Percentiles rank a stretch among this genome's conserved stretches.
phyloP scores from a whole-genome alignment of 2,329 filamentous ascomycete species.

The Diaporthe australafricana region DNA sequence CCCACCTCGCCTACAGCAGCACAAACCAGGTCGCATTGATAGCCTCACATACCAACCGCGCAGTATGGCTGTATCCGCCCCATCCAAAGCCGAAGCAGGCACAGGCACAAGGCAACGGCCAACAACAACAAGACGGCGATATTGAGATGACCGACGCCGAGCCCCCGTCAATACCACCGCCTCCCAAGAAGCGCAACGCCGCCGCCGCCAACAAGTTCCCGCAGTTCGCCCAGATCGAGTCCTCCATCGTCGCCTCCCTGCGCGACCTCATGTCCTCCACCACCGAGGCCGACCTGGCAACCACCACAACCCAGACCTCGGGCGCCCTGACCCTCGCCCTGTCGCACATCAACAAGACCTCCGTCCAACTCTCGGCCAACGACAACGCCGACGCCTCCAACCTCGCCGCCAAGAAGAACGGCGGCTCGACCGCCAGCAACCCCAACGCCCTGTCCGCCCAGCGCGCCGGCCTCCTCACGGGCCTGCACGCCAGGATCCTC shows the following conservation, averaged over 20 bases:
- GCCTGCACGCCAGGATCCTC: constrained; percentile 84
- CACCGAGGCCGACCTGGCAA: constrained; percentile 71
- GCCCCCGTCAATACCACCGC: constrained; percentile 38
- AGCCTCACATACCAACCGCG: constrained; percentile 87
- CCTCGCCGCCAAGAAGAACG: constrained; percentile 39
- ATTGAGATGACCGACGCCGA: constrained; percentile 64
- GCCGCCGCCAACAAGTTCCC: constrained; percentile 87
- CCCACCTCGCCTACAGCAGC: constrained; percentile 93
- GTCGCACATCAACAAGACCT: constrained; percentile 88
- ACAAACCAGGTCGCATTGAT: constrained; percentile 93
- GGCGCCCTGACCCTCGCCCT: constrained; percentile 92
- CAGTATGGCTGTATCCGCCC: constrained; percentile 88
- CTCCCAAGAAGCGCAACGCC: constrained; percentile 43
- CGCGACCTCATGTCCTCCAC: constrained; percentile 79
- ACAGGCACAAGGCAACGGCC: neutral
- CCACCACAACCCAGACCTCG: constrained; percentile 86
- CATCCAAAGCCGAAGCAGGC: constrained; percentile 45
- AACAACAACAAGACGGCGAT: constrained; percentile 50
- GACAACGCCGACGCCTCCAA: constrained; percentile 54
- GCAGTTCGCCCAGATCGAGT: constrained; percentile 88
- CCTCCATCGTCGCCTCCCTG: constrained; percentile 80
- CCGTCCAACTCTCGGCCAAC: constrained; percentile 71
- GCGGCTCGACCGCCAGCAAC: constrained; percentile 46
- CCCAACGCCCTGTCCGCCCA: constrained; percentile 46
- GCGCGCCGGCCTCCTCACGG: constrained; percentile 51